Evolutionary conservation across 768 basidiomycete species (phyloP).

Genomic region (Psilocybe azurescens): DNA sequence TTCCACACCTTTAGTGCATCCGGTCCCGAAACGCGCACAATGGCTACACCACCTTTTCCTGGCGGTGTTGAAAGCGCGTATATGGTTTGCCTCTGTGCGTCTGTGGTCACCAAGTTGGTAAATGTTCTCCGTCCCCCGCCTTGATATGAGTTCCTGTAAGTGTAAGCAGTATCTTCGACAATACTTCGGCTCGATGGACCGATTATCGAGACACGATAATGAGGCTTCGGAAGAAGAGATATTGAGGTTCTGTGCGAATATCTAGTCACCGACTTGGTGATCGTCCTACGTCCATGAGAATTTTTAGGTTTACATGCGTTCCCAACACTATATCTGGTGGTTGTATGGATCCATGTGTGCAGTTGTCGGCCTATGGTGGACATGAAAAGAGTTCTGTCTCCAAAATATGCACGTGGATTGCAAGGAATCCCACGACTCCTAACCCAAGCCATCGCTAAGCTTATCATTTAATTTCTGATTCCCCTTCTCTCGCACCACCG

Average conservation of each 20-base stretch:
- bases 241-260: background rate
- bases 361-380: constrained; percentile 7
- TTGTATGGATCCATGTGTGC: constrained; percentile 10
- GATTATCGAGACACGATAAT: no score
- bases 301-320: background rate
- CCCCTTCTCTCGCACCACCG: constrained; percentile 2
- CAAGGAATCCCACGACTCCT: background rate
- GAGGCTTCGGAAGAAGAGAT: no score
- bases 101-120: constrained; percentile 36
- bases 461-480: constrained; percentile 13
- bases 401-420: constrained; percentile 10
- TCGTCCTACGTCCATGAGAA: background rate
- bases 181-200: no score
- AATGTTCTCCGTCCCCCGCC: constrained; percentile 5
- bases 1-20: constrained; percentile 68
- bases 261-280: background rate
- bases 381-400: constrained; percentile 6
- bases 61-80: constrained; percentile 89
- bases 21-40: constrained; percentile 85
- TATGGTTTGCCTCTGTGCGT: constrained; percentile 74
- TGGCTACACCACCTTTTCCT: constrained; percentile 84
- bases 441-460: background rate
- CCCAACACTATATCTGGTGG: background rate
- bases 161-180: no score
- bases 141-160: no score